Evolutionary conservation across 2,329 filamentous ascomycete genomes (phyloP).

Genomic region (Fusarium pseudograminearum): DNA sequence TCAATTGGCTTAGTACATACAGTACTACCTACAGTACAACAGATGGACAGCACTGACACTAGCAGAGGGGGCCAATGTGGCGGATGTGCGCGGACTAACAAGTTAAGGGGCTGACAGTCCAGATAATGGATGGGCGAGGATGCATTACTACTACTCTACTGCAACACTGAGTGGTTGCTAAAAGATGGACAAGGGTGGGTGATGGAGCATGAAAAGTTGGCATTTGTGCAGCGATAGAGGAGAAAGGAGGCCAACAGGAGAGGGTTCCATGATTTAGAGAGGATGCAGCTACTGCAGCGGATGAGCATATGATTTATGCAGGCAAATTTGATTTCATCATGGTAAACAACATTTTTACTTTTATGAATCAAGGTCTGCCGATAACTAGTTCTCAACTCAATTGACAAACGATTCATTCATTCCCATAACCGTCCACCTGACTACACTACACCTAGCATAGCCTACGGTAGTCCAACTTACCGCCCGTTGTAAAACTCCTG

Average conservation of each 20-base stretch:
- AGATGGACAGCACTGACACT: constrained; percentile 1
- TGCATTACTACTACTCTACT: constrained; percentile 13
- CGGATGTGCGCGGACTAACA: constrained; percentile 11
- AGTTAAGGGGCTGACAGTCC: constrained; percentile 24
- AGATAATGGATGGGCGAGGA: background rate
- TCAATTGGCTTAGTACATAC: constrained; percentile 14
- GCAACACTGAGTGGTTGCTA: constrained; percentile 37
- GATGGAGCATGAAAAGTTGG: constrained; percentile 24
- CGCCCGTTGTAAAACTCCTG: constrained; percentile 24
- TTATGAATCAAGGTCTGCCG: background rate
- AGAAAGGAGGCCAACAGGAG: constrained; percentile 20
- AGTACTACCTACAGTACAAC: background rate
- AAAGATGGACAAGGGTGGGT: constrained; percentile 18
- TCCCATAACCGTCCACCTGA: background rate
- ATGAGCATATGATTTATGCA: constrained; percentile 4
- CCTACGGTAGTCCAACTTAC: background rate
- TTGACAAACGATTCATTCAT: background rate
- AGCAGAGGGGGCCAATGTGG: constrained; percentile 14
- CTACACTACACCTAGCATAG: background rate
- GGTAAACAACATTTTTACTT: background rate
- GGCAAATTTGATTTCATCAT: background rate
- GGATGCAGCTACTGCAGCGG: constrained; percentile 28
- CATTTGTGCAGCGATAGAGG: constrained; percentile 7
- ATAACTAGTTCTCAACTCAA: background rate
- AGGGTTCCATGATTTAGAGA: constrained; percentile 25